Evolutionary conservation across 192 early-diverging fungal genomes (phyloP).

Genomic region (Geranomyces variabilis): DNA sequence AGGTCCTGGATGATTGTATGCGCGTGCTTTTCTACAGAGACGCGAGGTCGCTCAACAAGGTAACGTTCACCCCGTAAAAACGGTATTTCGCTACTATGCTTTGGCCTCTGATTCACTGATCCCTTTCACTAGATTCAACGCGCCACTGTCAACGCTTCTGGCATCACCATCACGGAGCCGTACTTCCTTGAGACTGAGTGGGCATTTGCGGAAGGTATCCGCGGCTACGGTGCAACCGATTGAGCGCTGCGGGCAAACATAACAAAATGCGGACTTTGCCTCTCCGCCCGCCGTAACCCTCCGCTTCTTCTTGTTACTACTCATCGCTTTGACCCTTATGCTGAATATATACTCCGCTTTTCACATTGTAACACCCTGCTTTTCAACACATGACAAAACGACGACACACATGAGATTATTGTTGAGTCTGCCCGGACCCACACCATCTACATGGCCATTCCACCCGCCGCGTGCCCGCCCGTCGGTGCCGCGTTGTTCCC

Average conservation of each 20-base stretch:
- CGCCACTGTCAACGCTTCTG: conserved; percentile 83
- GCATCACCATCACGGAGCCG: conserved; percentile 84
- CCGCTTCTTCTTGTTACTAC: too few relatives aligned
- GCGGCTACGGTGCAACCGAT: conserved; percentile 50
- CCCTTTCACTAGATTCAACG: conserved; percentile 71
- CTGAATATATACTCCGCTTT: too few relatives aligned
- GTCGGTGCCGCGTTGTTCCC: too few relatives aligned
- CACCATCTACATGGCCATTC: too few relatives aligned
- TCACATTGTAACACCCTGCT: too few relatives aligned
- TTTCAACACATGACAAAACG: too few relatives aligned
- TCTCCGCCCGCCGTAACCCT: too few relatives aligned
- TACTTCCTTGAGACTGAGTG: conserved; percentile 89
- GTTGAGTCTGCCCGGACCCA: too few relatives aligned
- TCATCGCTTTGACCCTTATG: too few relatives aligned
- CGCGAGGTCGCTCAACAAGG: conserved; percentile 88
- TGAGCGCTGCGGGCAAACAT: not conserved
- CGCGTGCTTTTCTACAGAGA: conserved; percentile 95
- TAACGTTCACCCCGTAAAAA: conserved; percentile 33
- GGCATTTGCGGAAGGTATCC: conserved; percentile 76
- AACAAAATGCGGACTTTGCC: too few relatives aligned
- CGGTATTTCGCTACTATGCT: not conserved
- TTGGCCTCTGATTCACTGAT: not conserved
- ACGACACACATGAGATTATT: too few relatives aligned
- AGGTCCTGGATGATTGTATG: conserved; percentile 87
- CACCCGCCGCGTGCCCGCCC: too few relatives aligned